Conservation (phyloP, 805 yeast genomes). For the Starmerella geochares region DNA sequence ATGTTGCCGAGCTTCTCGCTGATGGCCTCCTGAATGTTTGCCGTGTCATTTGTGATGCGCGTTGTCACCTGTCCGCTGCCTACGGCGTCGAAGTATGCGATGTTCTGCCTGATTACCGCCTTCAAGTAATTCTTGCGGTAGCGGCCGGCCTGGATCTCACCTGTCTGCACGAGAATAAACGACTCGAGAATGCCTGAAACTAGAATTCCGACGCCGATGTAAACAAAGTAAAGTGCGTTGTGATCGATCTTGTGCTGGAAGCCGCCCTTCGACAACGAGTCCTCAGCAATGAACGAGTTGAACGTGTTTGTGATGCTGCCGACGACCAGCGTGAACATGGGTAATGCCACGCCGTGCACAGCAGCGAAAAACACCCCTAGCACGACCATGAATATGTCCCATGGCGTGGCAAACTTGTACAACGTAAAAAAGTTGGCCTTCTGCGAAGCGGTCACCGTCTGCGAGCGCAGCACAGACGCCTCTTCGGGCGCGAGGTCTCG, state of each 20-base stretch:
- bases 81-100: slow-evolving; percentile 36
- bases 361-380: slow-evolving; percentile 31
- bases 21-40: slow-evolving; percentile 36
- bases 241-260: slow-evolving; percentile 33
- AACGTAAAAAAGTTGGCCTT: slow-evolving; percentile 28
- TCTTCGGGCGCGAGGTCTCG: slow-evolving; percentile 28
- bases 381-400: slow-evolving; percentile 28
- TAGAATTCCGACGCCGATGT: slow-evolving; percentile 34
- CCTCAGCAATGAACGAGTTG: slow-evolving; percentile 28
- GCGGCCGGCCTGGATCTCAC: slow-evolving; percentile 36
- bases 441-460: slow-evolving; percentile 24
- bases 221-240: slow-evolving; percentile 34
- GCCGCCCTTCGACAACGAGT: slow-evolving; percentile 20
- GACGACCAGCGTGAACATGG: slow-evolving; percentile 36
- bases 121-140: slow-evolving; percentile 33
- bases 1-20: slow-evolving; percentile 36
- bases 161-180: slow-evolving; percentile 33
- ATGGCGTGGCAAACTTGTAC: slow-evolving; percentile 31
- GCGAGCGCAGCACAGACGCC: slow-evolving; percentile 31
- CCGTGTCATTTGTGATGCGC: slow-evolving; percentile 37
- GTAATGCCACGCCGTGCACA: slow-evolving; percentile 35
- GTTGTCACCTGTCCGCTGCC: slow-evolving; percentile 39
- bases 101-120: slow-evolving; percentile 35
- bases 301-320: slow-evolving; percentile 35
- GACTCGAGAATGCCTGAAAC: slow-evolving; percentile 32